Evolutionary conservation across 768 basidiomycete species (phyloP), one percentile per base, ranked within the genome.

Genomic region (Lactarius tabidus): DNA sequence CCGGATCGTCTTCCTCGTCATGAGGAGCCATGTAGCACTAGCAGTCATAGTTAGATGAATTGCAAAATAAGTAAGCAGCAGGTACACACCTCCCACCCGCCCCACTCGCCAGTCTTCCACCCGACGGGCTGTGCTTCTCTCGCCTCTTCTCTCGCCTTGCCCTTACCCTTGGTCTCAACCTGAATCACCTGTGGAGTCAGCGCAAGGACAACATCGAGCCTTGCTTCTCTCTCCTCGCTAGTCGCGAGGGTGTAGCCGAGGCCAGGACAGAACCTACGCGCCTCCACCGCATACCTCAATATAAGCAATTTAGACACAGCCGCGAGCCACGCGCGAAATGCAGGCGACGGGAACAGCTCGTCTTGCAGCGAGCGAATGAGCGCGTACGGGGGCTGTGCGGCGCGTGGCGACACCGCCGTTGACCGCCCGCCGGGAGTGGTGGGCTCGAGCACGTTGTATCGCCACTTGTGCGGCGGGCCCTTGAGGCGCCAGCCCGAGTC

Each of bases 11-110:
- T 72, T 93, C 93, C 70, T 92, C 94, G 67, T 95, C 89, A 68
- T 96, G 93, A 48, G 93, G 91, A 1, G 94, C 91, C 85, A 97
- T 90, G 75, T 98, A 98, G 73, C 94, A 95, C 89, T 93, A 62
- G 59, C 15, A 26, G 28, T 23, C 15, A 26, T 33, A 18, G 10
- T 63, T 43, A 66, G 62, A 61, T 33, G n/a, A 17, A 48, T 29
- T 55, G 55, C 12, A 58, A 43, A 20, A 57, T 26, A 9, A 20
- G n/a, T n/a, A n/a, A 26, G 8, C 2, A 5, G 45, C n/a, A 58
- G 52, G 63, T 54, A 73, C 82, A 55, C 64, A 91, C 92, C 83
- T 98, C 95, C 95, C 95, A 98, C 20, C 92, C 96, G 55, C 96
- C 96, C 85, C 87, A 92, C 68, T 86, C 86, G 14, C 89, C 88